Conservation (phyloP, 352 stramenopile genomes). For the Globisporangium paddicum region DNA sequence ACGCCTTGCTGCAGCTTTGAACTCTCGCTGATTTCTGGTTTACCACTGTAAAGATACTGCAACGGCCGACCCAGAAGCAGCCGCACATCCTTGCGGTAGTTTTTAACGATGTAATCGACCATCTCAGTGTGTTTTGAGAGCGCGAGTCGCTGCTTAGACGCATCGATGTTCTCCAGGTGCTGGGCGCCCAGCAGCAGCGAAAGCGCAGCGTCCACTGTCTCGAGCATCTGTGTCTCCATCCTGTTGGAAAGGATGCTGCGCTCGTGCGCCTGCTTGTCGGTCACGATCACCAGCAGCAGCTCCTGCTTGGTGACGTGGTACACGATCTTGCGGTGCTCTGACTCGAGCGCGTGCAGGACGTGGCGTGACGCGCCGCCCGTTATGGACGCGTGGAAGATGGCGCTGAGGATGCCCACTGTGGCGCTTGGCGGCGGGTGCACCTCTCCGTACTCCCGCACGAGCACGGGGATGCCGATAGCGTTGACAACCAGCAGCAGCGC, state of each 20-base stretch:
- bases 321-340: constrained; percentile 23
- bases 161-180: constrained; percentile 20
- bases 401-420: constrained; percentile 38
- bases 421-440: constrained; percentile 39
- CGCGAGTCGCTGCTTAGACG: constrained; percentile 28
- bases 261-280: constrained; percentile 7
- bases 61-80: constrained; percentile 28
- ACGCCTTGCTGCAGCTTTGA: constrained; percentile 6
- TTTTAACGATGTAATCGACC: constrained; percentile 27
- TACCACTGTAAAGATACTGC: background rate
- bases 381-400: constrained; percentile 40
- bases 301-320: constrained; percentile 27
- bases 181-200: constrained; percentile 18
- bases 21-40: background rate
- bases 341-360: constrained; percentile 24
- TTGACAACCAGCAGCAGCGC: constrained; percentile 46
- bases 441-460: constrained; percentile 40
- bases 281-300: constrained; percentile 29
- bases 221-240: constrained; percentile 24
- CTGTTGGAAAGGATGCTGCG: background rate
- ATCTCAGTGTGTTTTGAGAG: constrained; percentile 27
- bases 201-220: constrained; percentile 16
- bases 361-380: constrained; percentile 3
- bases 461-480: constrained; percentile 39
- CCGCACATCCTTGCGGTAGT: constrained; percentile 15